Evolutionary conservation across 2,329 filamentous ascomycete genomes (phyloP).

Genomic region (Apiospora saccharicola): DNA sequence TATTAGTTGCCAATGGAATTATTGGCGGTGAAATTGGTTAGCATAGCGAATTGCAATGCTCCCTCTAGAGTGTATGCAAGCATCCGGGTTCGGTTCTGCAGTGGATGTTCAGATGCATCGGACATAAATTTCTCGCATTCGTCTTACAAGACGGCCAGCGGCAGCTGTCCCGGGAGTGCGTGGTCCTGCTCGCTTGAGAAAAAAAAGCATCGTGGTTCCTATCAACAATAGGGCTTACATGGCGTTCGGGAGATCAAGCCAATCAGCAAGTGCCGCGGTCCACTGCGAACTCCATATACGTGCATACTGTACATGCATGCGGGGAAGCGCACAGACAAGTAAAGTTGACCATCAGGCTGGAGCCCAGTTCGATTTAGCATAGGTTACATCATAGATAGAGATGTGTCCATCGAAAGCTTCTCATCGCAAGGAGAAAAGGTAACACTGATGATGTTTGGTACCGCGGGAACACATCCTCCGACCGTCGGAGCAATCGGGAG

Average conservation of each 20-base stretch:
- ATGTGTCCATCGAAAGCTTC: background rate
- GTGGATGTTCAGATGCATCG: background rate
- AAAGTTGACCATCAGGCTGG: background rate
- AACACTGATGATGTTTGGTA: background rate
- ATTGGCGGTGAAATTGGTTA: background rate
- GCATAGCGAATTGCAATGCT: background rate
- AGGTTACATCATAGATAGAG: background rate
- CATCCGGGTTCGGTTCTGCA: background rate
- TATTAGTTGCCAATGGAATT: background rate
- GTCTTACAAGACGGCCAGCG: too few relatives aligned
- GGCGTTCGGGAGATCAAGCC: background rate
- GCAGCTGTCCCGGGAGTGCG: too few relatives aligned
- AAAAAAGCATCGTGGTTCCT: background rate
- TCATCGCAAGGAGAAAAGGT: background rate
- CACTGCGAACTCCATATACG: background rate
- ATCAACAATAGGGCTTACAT: background rate
- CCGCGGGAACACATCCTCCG: background rate
- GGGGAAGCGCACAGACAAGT: background rate
- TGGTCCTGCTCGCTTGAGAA: too few relatives aligned
- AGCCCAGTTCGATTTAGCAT: background rate
- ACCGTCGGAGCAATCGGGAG: background rate
- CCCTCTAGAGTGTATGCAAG: background rate
- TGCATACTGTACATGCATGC: background rate
- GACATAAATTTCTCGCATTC: too few relatives aligned
- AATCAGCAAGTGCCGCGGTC: background rate